Percentiles rank a stretch among this genome's conserved stretches.
Conservation (phyloP, 2,329 filamentous ascomycete species). For the Colletotrichum siamense region DNA sequence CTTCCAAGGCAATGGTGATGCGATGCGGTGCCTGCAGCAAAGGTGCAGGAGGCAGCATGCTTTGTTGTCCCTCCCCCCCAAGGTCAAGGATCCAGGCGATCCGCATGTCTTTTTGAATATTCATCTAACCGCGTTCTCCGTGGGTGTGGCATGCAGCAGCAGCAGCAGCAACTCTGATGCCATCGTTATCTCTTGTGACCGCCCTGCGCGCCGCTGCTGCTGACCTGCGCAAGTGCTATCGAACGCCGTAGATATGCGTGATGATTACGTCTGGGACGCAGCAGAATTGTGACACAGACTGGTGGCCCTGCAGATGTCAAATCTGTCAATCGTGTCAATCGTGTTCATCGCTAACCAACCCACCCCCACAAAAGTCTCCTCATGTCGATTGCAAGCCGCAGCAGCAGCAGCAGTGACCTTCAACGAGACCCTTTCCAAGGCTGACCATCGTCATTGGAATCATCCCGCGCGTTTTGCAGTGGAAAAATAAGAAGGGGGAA, state of each 20-base stretch:
- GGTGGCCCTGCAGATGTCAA: neutral
- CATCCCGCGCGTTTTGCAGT: neutral
- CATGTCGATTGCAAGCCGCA: neutral
- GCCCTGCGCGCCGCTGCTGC: neutral
- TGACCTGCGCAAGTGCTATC: neutral
- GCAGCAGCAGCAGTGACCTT: neutral
- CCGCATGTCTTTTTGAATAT: neutral
- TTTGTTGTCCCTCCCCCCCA: neutral
- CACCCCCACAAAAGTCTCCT: conserved; percentile 3
- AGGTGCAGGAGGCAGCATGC: neutral
- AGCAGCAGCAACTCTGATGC: neutral
- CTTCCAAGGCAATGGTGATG: neutral
- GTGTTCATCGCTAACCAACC: neutral
- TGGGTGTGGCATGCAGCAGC: neutral
- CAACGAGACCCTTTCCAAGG: neutral
- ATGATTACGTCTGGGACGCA: neutral
- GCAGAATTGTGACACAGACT: neutral
- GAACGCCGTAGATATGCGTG: neutral
- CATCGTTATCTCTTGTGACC: neutral
- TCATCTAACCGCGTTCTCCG: conserved; percentile 1
- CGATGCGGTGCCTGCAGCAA: neutral
- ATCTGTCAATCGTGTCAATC: neutral
- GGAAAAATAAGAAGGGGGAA: neutral
- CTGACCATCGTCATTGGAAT: neutral
- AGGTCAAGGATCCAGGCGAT: neutral